phyloP scores from a whole-genome alignment of 345 rosid genomes.

The Lumnitzera racemosa region DNA sequence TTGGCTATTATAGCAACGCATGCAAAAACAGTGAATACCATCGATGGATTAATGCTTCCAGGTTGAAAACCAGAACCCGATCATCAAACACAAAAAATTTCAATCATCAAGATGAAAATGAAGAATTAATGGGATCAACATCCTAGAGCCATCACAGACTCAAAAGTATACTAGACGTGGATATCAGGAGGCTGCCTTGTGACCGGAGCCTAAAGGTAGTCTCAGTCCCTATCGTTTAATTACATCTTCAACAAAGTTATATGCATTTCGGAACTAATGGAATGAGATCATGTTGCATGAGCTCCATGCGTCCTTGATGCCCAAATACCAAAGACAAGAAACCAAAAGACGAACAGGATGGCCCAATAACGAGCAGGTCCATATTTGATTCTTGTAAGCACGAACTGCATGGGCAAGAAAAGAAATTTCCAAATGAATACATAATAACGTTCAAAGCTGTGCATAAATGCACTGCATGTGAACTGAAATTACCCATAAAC shows the following conservation, averaged over 20 bases:
- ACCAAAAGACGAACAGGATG: conserved; percentile 91
- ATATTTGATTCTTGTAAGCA: conserved; percentile 88
- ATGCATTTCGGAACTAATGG: conserved; percentile 7
- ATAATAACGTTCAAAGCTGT: background rate
- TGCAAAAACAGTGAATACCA: no score
- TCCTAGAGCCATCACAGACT: no score
- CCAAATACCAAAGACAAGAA: conserved; percentile 96
- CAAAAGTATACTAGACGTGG: no score
- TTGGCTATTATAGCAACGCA: no score
- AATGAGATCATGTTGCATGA: conserved; percentile 34
- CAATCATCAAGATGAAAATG: no score
- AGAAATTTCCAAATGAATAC: background rate
- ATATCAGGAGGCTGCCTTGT: background rate
- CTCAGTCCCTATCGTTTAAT: background rate
- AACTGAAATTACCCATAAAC: no score
- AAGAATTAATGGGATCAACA: no score
- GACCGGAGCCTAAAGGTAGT: background rate
- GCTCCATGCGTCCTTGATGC: conserved; percentile 67
- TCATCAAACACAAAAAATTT: no score
- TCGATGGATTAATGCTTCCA: no score
- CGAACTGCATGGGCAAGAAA: conserved; percentile 52
- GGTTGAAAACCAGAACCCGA: no score
- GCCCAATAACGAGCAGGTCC: conserved; percentile 99
- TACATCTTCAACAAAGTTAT: conserved; percentile 8
- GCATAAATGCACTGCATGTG: no score